Base-by-base conservation (phyloP, 176 grass and related monocot species). In the Cocos nucifera region DNA sequence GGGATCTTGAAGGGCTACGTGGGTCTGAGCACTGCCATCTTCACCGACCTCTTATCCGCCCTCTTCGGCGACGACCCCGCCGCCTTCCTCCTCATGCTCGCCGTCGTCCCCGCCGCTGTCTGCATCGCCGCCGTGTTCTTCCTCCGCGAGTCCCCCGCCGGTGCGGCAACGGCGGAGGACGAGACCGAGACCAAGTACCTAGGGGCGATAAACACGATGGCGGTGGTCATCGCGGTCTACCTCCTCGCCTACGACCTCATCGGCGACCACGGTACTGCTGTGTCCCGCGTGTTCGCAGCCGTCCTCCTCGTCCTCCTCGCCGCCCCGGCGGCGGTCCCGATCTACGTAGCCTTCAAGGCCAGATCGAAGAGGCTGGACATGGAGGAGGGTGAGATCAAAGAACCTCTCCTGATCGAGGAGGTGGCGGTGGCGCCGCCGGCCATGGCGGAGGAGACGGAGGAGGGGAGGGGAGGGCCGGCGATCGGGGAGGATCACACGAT, bases 401-500 rank as follows among this genome's bases (percentile, higher is more conserved):
- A 68, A 9, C n/a, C 53, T 12, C 15, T 49, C 44, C 30, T 20
- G 52, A 3, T 59, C 0, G 62, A 68, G 53, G 69, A 50, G 61
- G 57, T 44, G 1, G 10, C 72, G 5, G 28, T 57, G 17, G 70
- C 59, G 4, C 35, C 35, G 10, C 35, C 35, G 6, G 77, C 78
- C 15, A 57, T 63, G 19, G 16, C 57, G 5, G 57, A 30, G 5
- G 76, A 52, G 22, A 57, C 49, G 22, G 49, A 48, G 24, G 51
- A 4, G 3, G 20, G 53, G 35, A 69, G 65, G n/a, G 50, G 54
- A 58, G 64, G 57, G 21, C 87, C 81, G 57, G 65, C 73, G 66
- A 80, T 98, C 10, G 93, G 93, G 17, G 93, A 98, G 44, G 93
- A 98, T 28, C 93, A 98, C 81, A 91, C 87, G 17, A 88, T 98